Conservation (phyloP, 148 eudicot species). For the Spergularia bocconei region DNA sequence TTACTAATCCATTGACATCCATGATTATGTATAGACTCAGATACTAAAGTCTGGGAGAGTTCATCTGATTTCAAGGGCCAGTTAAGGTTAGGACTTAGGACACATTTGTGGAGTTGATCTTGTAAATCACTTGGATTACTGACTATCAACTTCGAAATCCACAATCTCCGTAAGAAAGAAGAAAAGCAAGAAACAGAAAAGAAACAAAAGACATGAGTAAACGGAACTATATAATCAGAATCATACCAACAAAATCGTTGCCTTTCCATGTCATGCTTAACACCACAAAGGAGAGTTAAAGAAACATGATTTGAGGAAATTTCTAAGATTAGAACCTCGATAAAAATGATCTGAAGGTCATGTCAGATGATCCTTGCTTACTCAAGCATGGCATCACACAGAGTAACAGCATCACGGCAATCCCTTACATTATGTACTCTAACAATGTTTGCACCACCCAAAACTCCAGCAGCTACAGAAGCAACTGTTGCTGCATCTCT, state of each 20-base stretch:
- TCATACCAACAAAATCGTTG: too few relatives aligned
- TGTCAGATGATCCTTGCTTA: slow-evolving; percentile 12
- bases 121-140: neutral
- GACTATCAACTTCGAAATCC: neutral
- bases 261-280: too few relatives aligned
- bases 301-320: too few relatives aligned
- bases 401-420: slow-evolving; percentile 63
- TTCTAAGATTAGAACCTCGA: too few relatives aligned
- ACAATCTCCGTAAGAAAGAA: too few relatives aligned
- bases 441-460: slow-evolving; percentile 84
- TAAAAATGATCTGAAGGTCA: neutral
- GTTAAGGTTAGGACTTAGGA: too few relatives aligned
- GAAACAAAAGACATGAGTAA: too few relatives aligned
- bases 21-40: neutral
- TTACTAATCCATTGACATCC: neutral
- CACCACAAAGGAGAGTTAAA: too few relatives aligned
- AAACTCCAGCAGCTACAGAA: slow-evolving; percentile 57
- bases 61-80: too few relatives aligned
- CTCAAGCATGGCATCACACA: slow-evolving; percentile 74
- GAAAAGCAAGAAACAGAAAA: too few relatives aligned
- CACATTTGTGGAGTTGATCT: too few relatives aligned
- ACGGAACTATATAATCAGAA: too few relatives aligned
- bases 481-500: slow-evolving; percentile 85
- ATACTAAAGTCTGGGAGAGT: neutral
- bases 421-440: slow-evolving; percentile 82